These are phyloP conservation scores for Calycina herbarum DNA, from an alignment of 2,329 filamentous ascomycete species.

Conservation along the genomic window DNA sequence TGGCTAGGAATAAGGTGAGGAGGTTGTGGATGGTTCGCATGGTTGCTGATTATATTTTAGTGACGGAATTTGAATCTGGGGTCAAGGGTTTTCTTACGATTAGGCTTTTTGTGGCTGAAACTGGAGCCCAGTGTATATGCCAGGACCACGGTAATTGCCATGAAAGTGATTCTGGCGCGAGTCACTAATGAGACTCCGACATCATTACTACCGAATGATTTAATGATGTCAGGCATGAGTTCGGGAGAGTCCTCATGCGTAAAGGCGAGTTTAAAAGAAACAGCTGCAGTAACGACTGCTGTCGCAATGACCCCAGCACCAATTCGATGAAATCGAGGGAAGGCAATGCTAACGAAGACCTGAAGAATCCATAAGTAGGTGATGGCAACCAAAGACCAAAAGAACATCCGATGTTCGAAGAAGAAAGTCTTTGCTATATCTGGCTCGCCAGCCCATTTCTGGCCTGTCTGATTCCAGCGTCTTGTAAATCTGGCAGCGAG, in stretches of 20 bases:
- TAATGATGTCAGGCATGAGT: constrained; percentile 54
- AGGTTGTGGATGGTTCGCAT: constrained; percentile 62
- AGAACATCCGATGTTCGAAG: constrained; percentile 58
- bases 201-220: constrained; percentile 29
- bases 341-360: constrained; percentile 29
- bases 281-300: constrained; percentile 54
- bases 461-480: constrained; percentile 95
- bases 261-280: constrained; percentile 88
- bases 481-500: constrained; percentile 65
- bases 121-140: constrained; percentile 44
- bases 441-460: constrained; percentile 89
- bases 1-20: constrained; percentile 76
- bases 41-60: constrained; percentile 25
- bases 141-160: constrained; percentile 42
- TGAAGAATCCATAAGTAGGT: constrained; percentile 61
- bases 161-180: constrained; percentile 48
- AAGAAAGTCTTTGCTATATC: constrained; percentile 80
- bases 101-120: constrained; percentile 37
- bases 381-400: constrained; percentile 73
- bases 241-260: constrained; percentile 87
- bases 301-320: constrained; percentile 39
- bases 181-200: constrained; percentile 31
- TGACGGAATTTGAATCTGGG: constrained; percentile 4
- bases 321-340: constrained; percentile 32
- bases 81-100: constrained; percentile 23